phyloP scores from a whole-genome alignment of 2,329 filamentous ascomycete species.

The Nannizziopsis barbatae region DNA sequence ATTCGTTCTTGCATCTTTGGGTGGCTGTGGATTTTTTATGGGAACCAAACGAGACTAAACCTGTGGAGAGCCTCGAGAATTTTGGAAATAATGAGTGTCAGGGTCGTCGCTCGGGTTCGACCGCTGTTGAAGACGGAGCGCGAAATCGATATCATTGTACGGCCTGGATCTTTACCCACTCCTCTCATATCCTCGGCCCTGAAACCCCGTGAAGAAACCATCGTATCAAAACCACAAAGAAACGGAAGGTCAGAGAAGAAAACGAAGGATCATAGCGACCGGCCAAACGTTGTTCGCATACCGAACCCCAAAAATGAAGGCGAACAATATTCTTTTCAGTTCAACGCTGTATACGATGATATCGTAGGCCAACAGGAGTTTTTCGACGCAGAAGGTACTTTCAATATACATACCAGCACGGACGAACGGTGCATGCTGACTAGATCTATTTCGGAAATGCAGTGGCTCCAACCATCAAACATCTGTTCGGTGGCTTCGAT shows the following conservation, averaged over 20 bases:
- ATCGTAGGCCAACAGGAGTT: conserved; percentile 70
- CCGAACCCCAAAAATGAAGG: conserved; percentile 86
- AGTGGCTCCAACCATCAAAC: conserved; percentile 85
- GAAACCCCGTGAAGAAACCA: background rate
- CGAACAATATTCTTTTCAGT: conserved; percentile 87
- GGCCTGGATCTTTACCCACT: conserved; percentile 41
- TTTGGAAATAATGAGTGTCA: conserved; percentile 42
- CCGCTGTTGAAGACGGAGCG: conserved; percentile 77
- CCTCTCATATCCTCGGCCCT: background rate
- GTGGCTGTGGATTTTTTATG: too few relatives aligned
- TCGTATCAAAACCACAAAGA: background rate
- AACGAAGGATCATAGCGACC: conserved; percentile 37
- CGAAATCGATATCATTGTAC: conserved; percentile 78
- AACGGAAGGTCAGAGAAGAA: conserved; percentile 19
- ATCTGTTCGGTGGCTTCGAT: conserved; percentile 74
- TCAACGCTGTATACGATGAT: conserved; percentile 84
- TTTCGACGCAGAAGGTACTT: conserved; percentile 71
- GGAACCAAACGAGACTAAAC: too few relatives aligned
- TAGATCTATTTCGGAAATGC: conserved; percentile 13
- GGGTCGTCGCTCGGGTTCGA: conserved; percentile 82
- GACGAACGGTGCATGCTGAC: background rate
- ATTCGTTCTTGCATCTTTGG: too few relatives aligned
- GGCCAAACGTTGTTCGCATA: conserved; percentile 64
- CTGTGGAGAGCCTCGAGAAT: too few relatives aligned
- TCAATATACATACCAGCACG: background rate